phyloP scores from a whole-genome alignment of 306 rosid genomes.

The Elaeagnus macrophylla region DNA sequence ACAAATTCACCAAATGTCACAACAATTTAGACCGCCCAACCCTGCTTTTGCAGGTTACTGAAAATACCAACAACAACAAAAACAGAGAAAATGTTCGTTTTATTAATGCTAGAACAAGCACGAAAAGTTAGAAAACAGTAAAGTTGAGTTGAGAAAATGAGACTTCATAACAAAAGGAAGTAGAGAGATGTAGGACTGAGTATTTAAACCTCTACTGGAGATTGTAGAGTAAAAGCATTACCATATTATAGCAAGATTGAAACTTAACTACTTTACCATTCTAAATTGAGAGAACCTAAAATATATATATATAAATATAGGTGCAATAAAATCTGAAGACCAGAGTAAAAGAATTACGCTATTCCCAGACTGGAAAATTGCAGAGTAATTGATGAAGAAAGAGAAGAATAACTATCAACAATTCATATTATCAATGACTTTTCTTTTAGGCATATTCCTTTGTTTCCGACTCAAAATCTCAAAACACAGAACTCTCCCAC shows the following conservation, averaged over 20 bases:
- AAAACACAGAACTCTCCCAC: slow-evolving; percentile 26
- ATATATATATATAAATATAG: slow-evolving; percentile 6
- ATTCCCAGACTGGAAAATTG: slow-evolving; percentile 18
- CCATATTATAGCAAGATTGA: slow-evolving; percentile 40
- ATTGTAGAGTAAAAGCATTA: slow-evolving; percentile 39
- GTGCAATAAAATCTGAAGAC: slow-evolving; percentile 4
- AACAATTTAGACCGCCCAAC: not conserved
- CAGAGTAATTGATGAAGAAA: slow-evolving; percentile 15
- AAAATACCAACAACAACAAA: slow-evolving; percentile 19
- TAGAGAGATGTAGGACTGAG: slow-evolving; percentile 20
- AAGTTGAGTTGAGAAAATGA: slow-evolving; percentile 33
- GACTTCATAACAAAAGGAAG: slow-evolving; percentile 27
- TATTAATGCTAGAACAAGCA: not conserved
- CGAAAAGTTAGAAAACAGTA: slow-evolving; percentile 16
- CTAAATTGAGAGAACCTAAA: not conserved
- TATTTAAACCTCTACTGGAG: slow-evolving; percentile 22
- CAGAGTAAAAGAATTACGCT: slow-evolving; percentile 8
- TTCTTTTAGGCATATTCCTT: not conserved
- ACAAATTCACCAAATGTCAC: slow-evolving; percentile 30
- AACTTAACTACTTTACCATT: slow-evolving; percentile 18
- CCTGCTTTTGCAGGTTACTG: slow-evolving; percentile 30
- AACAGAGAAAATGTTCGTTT: slow-evolving; percentile 35
- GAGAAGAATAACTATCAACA: slow-evolving; percentile 10
- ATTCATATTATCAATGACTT: not conserved
- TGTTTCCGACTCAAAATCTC: slow-evolving; percentile 18